Percentiles rank a stretch among this genome's conserved stretches.
These are phyloP conservation scores for Tolypocladium ovalisporum DNA, from an alignment of 2,329 filamentous ascomycete species.

Conservation along the genomic window DNA sequence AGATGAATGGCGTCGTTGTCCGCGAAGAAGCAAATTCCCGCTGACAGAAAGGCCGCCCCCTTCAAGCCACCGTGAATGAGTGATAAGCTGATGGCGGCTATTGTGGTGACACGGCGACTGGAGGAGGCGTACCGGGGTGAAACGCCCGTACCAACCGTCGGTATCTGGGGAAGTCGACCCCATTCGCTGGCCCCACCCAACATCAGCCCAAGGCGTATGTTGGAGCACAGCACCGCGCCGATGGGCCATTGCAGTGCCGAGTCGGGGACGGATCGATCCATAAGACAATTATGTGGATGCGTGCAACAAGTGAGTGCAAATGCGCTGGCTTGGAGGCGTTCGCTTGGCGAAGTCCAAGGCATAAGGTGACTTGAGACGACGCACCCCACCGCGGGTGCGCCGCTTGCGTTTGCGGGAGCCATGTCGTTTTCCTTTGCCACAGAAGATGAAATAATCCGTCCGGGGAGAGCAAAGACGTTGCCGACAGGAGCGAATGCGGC, in stretches of 20 bases:
- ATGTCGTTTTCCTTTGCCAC: background rate
- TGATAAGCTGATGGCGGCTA: background rate
- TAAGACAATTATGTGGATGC: background rate
- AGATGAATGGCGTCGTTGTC: background rate
- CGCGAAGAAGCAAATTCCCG: background rate
- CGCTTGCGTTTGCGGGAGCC: background rate
- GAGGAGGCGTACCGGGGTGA: background rate
- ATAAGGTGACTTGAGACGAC: background rate
- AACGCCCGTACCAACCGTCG: background rate
- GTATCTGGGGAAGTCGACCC: conserved; percentile 3
- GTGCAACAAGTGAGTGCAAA: background rate
- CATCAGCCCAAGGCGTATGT: background rate
- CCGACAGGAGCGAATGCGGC: background rate
- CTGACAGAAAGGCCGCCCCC: background rate
- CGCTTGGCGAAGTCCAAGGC: background rate
- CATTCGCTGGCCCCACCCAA: background rate
- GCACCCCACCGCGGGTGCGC: background rate
- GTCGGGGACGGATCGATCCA: background rate
- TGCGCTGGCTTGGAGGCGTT: background rate
- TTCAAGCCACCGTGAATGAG: background rate
- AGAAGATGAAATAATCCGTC: background rate
- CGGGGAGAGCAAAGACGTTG: background rate
- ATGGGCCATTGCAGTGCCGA: background rate
- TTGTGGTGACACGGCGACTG: background rate
- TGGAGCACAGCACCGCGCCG: background rate